These are phyloP conservation scores for Rhynchospora tenuis DNA, from an alignment of 176 grass and related monocot genomes.

Conservation along the genomic window DNA sequence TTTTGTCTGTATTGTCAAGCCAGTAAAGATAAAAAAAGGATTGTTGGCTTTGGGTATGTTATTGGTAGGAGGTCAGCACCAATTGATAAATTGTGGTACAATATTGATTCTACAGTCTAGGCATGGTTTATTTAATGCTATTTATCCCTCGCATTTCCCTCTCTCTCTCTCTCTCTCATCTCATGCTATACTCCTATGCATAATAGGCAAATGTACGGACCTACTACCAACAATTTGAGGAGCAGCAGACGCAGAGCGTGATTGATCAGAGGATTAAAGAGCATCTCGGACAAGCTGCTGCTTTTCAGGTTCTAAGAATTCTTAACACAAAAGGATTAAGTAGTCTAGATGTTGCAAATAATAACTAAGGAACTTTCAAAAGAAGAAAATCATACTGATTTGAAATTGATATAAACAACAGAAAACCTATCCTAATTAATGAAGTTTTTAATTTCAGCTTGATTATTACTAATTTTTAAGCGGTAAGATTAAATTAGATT, in stretches of 20 bases:
- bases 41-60: background rate
- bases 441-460: background rate
- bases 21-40: background rate
- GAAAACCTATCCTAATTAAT: background rate
- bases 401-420: background rate
- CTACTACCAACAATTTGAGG: slow-evolving; percentile 93
- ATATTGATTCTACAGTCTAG: background rate
- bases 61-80: background rate
- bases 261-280: slow-evolving; percentile 94
- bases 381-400: background rate
- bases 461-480: background rate
- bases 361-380: no score
- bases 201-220: slow-evolving; percentile 76
- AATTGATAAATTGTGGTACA: background rate
- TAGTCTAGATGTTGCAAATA: no score
- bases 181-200: background rate
- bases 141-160: no score
- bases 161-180: background rate
- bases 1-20: background rate
- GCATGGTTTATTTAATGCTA: background rate
- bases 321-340: background rate
- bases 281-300: slow-evolving; percentile 78
- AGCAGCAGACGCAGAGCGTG: slow-evolving; percentile 85
- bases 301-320: slow-evolving; percentile 37
- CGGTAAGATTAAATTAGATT: background rate